Evolutionary conservation across 345 rosid species (phyloP), one percentile per base, ranked within the genome.

Genomic region (Nasturtium officinale): DNA sequence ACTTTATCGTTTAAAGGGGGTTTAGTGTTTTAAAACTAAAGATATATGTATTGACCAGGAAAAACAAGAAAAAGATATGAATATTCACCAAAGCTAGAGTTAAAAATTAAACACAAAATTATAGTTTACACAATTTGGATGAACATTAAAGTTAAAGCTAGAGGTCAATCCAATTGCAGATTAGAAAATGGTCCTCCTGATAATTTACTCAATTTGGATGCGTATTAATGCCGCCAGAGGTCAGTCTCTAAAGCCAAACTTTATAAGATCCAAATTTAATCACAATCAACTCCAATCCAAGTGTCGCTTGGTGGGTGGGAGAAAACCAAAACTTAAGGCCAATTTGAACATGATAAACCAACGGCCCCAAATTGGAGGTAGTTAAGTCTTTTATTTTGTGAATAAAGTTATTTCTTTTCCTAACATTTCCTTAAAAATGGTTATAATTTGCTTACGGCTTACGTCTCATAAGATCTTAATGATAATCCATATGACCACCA

Each of bases 231-330:
- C 11, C 6, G 53, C 67, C 9, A 43, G 5, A n/a, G 23, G 29
- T 9, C 9, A 62, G 30, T 45, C 12, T 16, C 3, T 6, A 17
- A 17, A 46, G 42, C 69, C 7, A 47, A 48, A 20, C 29, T 47
- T 64, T 47, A 1, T 18, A 65, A 48, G 28, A 53, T 25, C 61
- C 48, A 67, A 25, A 35, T 52, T 35, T 50, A 66, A 63, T 63
- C 58, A 48, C 55, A 48, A 33, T 51, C 48, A 51, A n/a, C 21
- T 21, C 51, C 37, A 53, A 30, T 25, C 48, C 71, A 67, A 52
- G 61, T 67, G 42, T 38, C 42, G 1, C 60, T 40, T 67, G 37
- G 71, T 52, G 50, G 50, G 26, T 66, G 33, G 15, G 47, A 32
- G 48, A 50, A 46, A 43, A 17, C 68, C 17, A 63, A 46, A 65